phyloP scores from a whole-genome alignment of 1,284 basidiomycete species.

The Abortiporus biennis region DNA sequence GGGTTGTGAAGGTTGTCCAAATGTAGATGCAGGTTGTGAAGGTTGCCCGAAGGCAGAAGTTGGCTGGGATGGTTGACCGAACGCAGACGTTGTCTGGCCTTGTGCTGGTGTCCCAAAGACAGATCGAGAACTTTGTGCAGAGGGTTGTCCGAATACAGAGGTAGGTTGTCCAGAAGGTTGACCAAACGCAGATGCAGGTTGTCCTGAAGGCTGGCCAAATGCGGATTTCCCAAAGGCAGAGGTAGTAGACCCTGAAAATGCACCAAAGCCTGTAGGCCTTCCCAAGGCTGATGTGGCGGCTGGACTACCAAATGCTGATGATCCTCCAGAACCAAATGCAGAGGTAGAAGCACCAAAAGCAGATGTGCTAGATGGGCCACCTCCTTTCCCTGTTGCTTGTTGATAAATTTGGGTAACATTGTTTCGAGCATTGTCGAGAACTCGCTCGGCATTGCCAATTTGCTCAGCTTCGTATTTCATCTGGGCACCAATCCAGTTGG shows the following conservation, averaged over 20 bases:
- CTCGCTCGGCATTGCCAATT: constrained; percentile 32
- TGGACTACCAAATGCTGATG: constrained; percentile 22
- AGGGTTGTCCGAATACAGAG: constrained; percentile 29
- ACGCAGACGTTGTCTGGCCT: constrained; percentile 20
- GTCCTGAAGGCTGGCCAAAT: constrained; percentile 8
- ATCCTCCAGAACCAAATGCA: constrained; percentile 11
- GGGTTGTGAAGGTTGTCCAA: constrained; percentile 19
- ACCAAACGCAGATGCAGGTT: constrained; percentile 18
- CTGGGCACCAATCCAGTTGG: constrained; percentile 24
- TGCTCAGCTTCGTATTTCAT: constrained; percentile 49
- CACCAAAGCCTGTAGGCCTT: constrained; percentile 27
- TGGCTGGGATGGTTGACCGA: constrained; percentile 18
- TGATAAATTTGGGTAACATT: constrained; percentile 46
- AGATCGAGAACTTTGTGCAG: constrained; percentile 7
- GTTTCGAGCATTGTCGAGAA: constrained; percentile 38
- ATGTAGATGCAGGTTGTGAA: constrained; percentile 17
- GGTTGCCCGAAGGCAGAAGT: constrained; percentile 22
- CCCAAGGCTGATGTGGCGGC: constrained; percentile 33
- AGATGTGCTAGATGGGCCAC: constrained; percentile 10
- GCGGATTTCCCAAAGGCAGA: constrained; percentile 32
- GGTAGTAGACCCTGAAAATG: constrained; percentile 12
- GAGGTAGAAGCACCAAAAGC: constrained; percentile 6
- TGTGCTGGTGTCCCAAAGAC: constrained; percentile 20
- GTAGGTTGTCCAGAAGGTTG: constrained; percentile 12
- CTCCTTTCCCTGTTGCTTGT: constrained; percentile 31